Percentiles rank a stretch among this genome's conserved stretches.
Conservation (phyloP, 768 basidiomycete species). For the Russula vinacea region DNA sequence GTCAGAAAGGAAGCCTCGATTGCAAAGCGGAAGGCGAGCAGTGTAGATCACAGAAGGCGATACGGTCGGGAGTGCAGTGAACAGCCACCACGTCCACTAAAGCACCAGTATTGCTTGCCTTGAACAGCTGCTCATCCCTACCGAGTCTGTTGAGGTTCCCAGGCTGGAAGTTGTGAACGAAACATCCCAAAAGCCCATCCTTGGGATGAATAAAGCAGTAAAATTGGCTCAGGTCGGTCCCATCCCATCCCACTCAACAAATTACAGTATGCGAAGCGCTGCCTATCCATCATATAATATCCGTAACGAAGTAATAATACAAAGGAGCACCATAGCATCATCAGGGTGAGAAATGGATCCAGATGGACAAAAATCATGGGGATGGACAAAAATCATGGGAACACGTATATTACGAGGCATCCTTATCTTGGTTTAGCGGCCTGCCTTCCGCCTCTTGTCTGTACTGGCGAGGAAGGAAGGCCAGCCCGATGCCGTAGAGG, state of each 20-base stretch:
- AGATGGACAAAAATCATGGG: too few relatives aligned
- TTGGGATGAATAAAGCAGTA: not conserved
- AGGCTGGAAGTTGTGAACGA: slow-evolving; percentile 4
- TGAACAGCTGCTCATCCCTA: too few relatives aligned
- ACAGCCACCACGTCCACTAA: too few relatives aligned
- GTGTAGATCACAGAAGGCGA: too few relatives aligned
- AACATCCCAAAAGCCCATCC: slow-evolving; percentile 32
- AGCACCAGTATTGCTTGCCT: too few relatives aligned
- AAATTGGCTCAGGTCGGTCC: not conserved
- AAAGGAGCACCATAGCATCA: not conserved
- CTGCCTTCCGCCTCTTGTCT: slow-evolving; percentile 20
- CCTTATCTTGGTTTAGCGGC: slow-evolving; percentile 10
- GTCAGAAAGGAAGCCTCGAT: too few relatives aligned
- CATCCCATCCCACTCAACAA: not conserved
- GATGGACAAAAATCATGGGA: not conserved
- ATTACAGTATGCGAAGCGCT: not conserved
- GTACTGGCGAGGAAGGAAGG: slow-evolving; percentile 20
- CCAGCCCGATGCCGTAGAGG: slow-evolving; percentile 16
- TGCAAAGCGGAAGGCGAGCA: too few relatives aligned
- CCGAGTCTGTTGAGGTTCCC: slow-evolving; percentile 24
- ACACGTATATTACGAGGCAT: not conserved
- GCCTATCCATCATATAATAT: not conserved
- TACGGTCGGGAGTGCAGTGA: too few relatives aligned
- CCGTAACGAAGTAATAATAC: not conserved
- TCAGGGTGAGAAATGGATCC: not conserved